phyloP scores from a whole-genome alignment of 2,329 filamentous ascomycete genomes.

The Metarhizium brunneum region DNA sequence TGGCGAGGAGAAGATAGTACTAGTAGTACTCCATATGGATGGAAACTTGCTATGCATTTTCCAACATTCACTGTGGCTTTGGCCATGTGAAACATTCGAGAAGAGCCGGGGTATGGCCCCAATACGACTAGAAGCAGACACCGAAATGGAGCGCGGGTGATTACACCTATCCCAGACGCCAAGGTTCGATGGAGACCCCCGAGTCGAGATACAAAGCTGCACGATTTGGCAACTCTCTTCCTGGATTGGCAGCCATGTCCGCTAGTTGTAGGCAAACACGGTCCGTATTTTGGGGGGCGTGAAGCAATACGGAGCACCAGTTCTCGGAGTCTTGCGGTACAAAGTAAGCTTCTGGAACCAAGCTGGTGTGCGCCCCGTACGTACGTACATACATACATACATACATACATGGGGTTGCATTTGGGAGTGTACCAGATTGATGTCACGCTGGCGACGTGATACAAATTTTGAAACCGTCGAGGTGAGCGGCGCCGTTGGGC shows the following conservation, averaged over 20 bases:
- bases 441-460: neutral
- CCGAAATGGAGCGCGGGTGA: neutral
- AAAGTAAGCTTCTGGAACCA: neutral
- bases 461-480: too few relatives aligned
- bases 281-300: neutral
- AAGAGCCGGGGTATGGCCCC: neutral
- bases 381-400: too few relatives aligned
- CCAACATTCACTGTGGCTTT: too few relatives aligned
- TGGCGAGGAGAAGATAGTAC: too few relatives aligned
- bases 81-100: too few relatives aligned
- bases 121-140: neutral
- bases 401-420: neutral
- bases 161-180: neutral
- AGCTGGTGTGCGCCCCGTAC: too few relatives aligned
- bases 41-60: too few relatives aligned
- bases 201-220: neutral
- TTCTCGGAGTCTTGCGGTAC: neutral
- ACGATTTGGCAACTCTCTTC: neutral
- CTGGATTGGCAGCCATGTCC: constrained; percentile 2
- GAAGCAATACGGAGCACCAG: neutral
- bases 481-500: too few relatives aligned
- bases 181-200: neutral
- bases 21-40: too few relatives aligned
- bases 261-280: neutral
- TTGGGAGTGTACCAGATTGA: neutral